Evolutionary conservation across 2,329 filamentous ascomycete genomes (phyloP), one percentile per base, ranked within the genome.

Genomic region (Metarhizium sp.): DNA sequence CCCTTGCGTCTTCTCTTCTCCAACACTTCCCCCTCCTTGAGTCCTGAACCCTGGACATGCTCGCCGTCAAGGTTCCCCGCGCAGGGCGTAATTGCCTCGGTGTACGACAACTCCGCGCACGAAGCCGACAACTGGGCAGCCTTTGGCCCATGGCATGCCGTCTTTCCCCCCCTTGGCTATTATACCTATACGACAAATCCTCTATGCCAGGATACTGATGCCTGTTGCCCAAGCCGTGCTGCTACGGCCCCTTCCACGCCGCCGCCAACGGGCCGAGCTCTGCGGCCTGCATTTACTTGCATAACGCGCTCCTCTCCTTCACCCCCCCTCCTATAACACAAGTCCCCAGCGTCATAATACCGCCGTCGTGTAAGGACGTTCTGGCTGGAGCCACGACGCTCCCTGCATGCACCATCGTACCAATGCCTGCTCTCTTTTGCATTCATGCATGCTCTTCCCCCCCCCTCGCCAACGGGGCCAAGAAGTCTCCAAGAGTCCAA

Each of bases 301-400:
- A 54, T 43, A 34, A 20, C 16, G 14, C 47, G 43, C 32, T 40
- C 14, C 36, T 50, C 46, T 25, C 25, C 4, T 32, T 29, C 32
- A 50, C 25, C 25, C 25, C 16, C 52, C 46, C 52, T 32, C 43
- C 43, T 46, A 46, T 46, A 11, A 30, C 16, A 46, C n/a, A 29
- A 20, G 10, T 45, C 14, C 51, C 32, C 42, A 40, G 43, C 10
- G 10, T 25, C 14, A 48, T 48, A 42, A 45, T 40, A 14, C 14
- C 8, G 36, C 25, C 25, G 25, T 25, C 43, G 40, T 43, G 40
- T 43, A 43, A 36, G 7, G 36, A n/a, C 38, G 14, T n/a, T 7
- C 51, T 51, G 49, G 18, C 36, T 51, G 49, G 49, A 51, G 49
- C 49, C 49, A 51, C 40, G 40, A 30, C 16, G 38, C 36, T 50